Percentiles rank a stretch among this genome's conserved stretches.
Evolutionary conservation across 2,329 filamentous ascomycete genomes (phyloP).

Genomic region (Bipolaris victoriae): DNA sequence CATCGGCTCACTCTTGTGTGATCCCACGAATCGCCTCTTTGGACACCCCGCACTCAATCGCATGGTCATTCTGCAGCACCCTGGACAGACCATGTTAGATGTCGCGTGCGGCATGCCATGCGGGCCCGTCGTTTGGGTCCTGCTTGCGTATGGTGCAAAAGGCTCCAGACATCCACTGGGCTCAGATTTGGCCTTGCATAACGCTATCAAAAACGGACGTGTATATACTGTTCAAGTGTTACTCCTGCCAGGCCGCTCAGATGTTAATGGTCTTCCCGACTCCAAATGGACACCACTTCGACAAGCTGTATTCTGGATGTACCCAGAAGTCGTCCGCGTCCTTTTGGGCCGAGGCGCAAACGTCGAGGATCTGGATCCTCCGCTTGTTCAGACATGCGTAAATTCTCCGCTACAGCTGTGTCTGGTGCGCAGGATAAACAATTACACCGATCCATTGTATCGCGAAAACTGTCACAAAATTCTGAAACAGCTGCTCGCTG

Average conservation of each 20-base stretch:
- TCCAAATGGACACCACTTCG: conserved; percentile 39
- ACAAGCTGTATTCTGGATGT: conserved; percentile 43
- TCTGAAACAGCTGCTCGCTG: conserved; percentile 38
- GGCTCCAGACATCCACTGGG: conserved; percentile 41
- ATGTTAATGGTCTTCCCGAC: conserved; percentile 36
- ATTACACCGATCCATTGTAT: conserved; percentile 22
- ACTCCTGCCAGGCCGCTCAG: conserved; percentile 28
- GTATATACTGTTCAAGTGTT: conserved; percentile 38
- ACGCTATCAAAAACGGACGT: conserved; percentile 45
- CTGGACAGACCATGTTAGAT: conserved; percentile 41
- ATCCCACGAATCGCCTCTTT: conserved; percentile 29
- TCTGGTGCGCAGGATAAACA: conserved; percentile 28
- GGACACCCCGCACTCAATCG: conserved; percentile 32
- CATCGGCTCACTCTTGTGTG: conserved; percentile 39
- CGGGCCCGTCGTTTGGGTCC: conserved; percentile 33
- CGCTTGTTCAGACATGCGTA: conserved; percentile 10
- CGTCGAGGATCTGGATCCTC: conserved; percentile 29
- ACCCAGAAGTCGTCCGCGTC: conserved; percentile 37
- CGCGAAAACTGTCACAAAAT: conserved; percentile 32
- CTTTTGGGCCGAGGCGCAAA: conserved; percentile 39
- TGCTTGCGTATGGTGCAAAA: conserved; percentile 37
- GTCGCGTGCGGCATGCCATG: conserved; percentile 42
- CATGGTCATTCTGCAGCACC: conserved; percentile 41
- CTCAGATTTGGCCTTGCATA: conserved; percentile 43
- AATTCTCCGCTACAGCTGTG: conserved; percentile 38